Conservation (phyloP, 768 basidiomycete genomes). For the Suillus brevipes region DNA sequence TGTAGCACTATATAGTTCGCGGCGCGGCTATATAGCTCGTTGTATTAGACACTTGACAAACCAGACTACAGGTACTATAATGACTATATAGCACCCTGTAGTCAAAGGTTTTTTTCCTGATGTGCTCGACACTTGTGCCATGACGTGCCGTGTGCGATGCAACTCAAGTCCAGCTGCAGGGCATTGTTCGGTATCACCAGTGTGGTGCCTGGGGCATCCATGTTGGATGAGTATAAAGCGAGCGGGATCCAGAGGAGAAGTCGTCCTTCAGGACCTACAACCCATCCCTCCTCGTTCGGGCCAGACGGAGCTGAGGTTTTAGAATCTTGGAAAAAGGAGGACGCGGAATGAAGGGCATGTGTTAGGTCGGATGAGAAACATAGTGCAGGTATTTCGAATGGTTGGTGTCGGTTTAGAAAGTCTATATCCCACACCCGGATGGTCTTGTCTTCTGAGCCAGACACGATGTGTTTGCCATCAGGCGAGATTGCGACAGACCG, state of each 20-base stretch:
- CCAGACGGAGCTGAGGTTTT: accelerated
- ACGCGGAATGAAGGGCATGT: not conserved
- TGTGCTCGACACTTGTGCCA: not conserved
- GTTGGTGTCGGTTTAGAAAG: not conserved
- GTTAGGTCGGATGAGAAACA: not conserved
- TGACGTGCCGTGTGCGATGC: not conserved
- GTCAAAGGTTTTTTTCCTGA: not conserved
- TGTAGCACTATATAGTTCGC: not conserved
- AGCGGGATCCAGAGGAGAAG: not conserved
- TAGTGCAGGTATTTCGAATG: not conserved
- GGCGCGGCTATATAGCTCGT: no score
- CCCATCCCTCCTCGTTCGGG: not conserved
- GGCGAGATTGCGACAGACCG: conserved; percentile 15
- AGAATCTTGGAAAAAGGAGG: not conserved
- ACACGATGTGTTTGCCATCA: not conserved
- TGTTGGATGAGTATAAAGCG: no score
- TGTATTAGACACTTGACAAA: no score
- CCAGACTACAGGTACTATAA: not conserved
- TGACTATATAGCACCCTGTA: conserved; percentile 2
- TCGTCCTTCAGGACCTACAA: not conserved
- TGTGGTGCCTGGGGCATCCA: not conserved
- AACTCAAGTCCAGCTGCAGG: not conserved
- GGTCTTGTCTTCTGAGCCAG: not conserved
- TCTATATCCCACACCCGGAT: conserved; percentile 5
- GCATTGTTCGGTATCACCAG: not conserved